Evolutionary conservation across 2,329 filamentous ascomycete species (phyloP), one percentile per base, ranked within the genome.

Genomic region (Graphiopsis chlorocephala): DNA sequence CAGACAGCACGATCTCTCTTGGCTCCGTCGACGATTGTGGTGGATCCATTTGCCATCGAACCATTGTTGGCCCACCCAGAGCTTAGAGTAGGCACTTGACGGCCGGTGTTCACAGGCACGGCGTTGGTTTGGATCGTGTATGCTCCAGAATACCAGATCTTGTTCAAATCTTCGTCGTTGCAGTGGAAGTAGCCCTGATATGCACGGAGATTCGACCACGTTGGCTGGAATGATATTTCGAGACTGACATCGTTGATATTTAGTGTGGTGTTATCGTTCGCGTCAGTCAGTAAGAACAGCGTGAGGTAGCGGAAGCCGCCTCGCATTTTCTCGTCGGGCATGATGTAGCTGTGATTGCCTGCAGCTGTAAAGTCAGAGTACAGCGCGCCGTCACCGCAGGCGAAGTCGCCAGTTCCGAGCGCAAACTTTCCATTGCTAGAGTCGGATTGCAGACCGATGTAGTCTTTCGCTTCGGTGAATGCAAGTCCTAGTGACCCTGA

Each of bases 1-100:
- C 85, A 88, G 2, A 88, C 82, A 20, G 85, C 76, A 10, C 84
- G 79, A 69, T 88, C 86, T 33, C 86, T 79, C 71, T 88, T 88
- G 1, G 84, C 83, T 15, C 85, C 86, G 71, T 88, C 85, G 1
- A 78, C 76, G 10, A 80, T 67, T 4, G 72, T 71, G 17, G 74
- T 76, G 0, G 68, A 73, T 0, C 78, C 77, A 42, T 78, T 77
- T 0, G 78, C 74, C 52, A 80, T 78, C 0, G 79, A 80, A 25
- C 71, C 74, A 55, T 80, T 80, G 67, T 74, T 72, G 31, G 77
- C 80, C 79, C 78, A 81, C 11, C 55, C 35, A n/a, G 55, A 58
- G 1, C 75, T 74, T 76, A 75, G n/a, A 78, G 70, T 35, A 79
- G 67, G 1, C 77, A 65, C 64, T 81, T 72, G 5, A 77, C 72